Conservation (phyloP, 2,329 filamentous ascomycete species). For the Colletotrichum sp. region DNA sequence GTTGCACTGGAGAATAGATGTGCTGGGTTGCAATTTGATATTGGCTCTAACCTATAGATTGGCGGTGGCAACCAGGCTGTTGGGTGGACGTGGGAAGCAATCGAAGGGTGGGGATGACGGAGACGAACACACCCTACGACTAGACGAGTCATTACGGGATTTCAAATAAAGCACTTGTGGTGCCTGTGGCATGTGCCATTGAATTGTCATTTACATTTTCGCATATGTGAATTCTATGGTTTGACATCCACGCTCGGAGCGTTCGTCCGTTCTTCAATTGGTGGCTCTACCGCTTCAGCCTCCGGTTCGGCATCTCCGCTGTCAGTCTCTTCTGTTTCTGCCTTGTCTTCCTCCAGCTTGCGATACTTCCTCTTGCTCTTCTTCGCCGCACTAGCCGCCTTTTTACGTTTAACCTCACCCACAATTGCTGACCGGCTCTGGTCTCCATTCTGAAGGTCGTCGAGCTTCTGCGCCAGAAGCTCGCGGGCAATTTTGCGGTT, state of each 20-base stretch:
- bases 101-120: background rate
- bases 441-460: constrained; percentile 75
- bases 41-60: background rate
- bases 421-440: constrained; percentile 71
- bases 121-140: background rate
- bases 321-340: constrained; percentile 17
- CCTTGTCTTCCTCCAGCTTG: constrained; percentile 59
- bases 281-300: constrained; percentile 1
- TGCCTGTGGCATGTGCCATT: background rate
- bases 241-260: constrained; percentile 9
- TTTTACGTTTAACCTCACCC: constrained; percentile 66
- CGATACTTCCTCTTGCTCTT: constrained; percentile 84
- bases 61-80: background rate
- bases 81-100: background rate
- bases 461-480: constrained; percentile 76
- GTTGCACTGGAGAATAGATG: background rate
- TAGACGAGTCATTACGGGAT: background rate
- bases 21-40: background rate
- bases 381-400: constrained; percentile 78
- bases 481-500: constrained; percentile 86
- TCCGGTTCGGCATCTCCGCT: constrained; percentile 21
- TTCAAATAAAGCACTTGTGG: background rate
- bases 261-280: background rate
- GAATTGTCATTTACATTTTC: background rate
- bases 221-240: background rate